Conservation (phyloP, 2,329 filamentous ascomycete genomes). For the Hypomyces perniciosus region DNA sequence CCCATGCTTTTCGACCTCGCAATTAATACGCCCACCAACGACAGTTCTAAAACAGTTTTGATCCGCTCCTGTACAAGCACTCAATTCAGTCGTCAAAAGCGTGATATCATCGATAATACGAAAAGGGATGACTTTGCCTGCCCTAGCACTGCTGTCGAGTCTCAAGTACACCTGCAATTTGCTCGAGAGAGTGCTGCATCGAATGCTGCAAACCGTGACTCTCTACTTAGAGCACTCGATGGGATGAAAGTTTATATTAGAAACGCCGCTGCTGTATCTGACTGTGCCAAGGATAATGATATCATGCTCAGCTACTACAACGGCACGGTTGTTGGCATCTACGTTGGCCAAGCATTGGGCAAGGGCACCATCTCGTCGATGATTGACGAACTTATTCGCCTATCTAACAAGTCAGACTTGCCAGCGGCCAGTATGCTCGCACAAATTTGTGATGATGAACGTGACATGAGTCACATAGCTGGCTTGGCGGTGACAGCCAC, state of each 20-base stretch:
- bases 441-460: not conserved
- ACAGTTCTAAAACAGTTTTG: not conserved
- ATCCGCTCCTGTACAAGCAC: constrained; percentile 4
- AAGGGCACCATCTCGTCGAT: constrained; percentile 1
- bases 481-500: not conserved
- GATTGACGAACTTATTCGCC: not conserved
- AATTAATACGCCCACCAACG: constrained; percentile 1
- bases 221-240: not conserved
- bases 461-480: constrained; percentile 3
- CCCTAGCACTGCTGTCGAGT: not conserved
- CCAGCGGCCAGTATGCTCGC: not conserved
- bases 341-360: not conserved
- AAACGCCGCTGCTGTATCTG: not conserved
- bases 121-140: not conserved
- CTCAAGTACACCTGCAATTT: not conserved
- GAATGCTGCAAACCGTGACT: not conserved
- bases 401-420: not conserved
- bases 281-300: not conserved
- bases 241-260: not conserved
- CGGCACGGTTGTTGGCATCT: not conserved
- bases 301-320: not conserved
- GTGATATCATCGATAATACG: not conserved
- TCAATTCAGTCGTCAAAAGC: not conserved
- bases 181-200: not conserved
- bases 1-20: constrained; percentile 6